Conservation (phyloP, 139 green algal species). For the Micractinium conductrix region DNA sequence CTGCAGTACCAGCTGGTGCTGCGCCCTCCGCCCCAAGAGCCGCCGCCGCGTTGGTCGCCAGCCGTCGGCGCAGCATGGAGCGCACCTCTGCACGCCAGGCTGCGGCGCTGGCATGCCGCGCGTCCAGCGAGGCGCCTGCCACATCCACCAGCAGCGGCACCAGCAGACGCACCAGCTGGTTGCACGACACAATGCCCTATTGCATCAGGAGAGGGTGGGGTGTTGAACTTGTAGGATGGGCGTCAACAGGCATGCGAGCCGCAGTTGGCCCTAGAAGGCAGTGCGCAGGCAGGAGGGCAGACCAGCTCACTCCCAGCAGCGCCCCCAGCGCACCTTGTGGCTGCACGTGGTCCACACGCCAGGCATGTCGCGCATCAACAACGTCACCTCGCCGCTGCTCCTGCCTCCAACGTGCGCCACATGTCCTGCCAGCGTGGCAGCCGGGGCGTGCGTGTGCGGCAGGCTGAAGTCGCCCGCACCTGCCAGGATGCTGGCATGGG, state of each 20-base stretch:
- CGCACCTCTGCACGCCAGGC: slow-evolving; percentile 6
- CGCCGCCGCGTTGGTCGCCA: not conserved
- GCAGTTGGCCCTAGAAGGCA: not conserved
- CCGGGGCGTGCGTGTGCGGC: not conserved
- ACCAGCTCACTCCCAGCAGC: not conserved
- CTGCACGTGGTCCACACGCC: slow-evolving; percentile 26
- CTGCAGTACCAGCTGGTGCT: not conserved
- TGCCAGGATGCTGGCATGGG: not conserved
- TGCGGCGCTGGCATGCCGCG: not conserved
- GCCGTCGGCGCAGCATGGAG: slow-evolving; percentile 1
- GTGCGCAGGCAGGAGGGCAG: not conserved
- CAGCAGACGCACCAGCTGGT: slow-evolving; percentile 36
- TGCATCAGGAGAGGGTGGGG: not conserved
- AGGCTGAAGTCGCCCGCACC: slow-evolving; percentile 19
- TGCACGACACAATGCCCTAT: slow-evolving; percentile 35
- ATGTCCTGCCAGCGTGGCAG: not conserved
- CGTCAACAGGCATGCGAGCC: not conserved
- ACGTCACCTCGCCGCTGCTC: not conserved
- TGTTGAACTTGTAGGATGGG: not conserved
- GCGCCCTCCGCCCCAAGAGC: not conserved
- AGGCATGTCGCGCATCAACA: slow-evolving; percentile 35
- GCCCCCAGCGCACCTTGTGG: slow-evolving; percentile 18
- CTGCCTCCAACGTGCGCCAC: not conserved
- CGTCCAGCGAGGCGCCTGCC: not conserved
- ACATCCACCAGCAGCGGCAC: slow-evolving; percentile 30